A percentile compares a stretch with the other conserved stretches of the same genome.
Evolutionary conservation across 805 yeast species (phyloP).

Genomic region (Hanseniaspora lachancei): DNA sequence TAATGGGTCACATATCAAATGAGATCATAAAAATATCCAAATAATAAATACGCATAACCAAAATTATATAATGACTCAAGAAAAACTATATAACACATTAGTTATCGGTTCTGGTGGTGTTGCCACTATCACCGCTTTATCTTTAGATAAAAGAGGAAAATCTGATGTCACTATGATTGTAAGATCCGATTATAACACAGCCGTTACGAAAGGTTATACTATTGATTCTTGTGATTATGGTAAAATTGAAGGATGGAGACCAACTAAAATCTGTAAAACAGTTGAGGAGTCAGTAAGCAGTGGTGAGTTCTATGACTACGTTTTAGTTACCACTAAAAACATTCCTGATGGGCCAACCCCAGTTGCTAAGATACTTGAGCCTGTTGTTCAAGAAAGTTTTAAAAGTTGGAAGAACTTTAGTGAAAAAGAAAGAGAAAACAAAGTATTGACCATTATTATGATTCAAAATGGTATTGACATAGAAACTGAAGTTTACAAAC

Average conservation of each 20-base stretch:
- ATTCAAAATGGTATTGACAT: conserved; percentile 57
- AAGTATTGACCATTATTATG: conserved; percentile 37
- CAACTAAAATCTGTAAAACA: conserved; percentile 30
- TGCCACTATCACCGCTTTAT: conserved; percentile 58
- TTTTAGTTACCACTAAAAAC: conserved; percentile 50
- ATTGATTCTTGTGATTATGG: conserved; percentile 52
- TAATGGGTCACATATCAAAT: too few relatives aligned
- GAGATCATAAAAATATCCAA: background rate
- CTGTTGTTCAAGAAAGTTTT: conserved; percentile 30
- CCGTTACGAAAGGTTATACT: conserved; percentile 34
- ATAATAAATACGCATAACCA: background rate
- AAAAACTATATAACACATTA: conserved; percentile 29
- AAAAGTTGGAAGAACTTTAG: conserved; percentile 3
- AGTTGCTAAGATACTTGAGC: conserved; percentile 38
- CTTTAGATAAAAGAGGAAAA: conserved; percentile 37
- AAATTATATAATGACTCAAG: background rate
- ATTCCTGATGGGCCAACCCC: conserved; percentile 39
- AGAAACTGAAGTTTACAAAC: conserved; percentile 37
- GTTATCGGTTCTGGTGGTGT: conserved; percentile 72
- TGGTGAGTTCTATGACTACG: conserved; percentile 35
- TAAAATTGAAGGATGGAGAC: conserved; percentile 35
- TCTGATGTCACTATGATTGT: conserved; percentile 44
- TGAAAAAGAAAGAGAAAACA: conserved; percentile 11
- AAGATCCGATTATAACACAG: conserved; percentile 47
- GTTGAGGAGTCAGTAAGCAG: conserved; percentile 32